A percentile compares a stretch with the other conserved stretches of the same genome.
Evolutionary conservation across 805 yeast genomes (phyloP).

Genomic region (Ogataea zsoltii): DNA sequence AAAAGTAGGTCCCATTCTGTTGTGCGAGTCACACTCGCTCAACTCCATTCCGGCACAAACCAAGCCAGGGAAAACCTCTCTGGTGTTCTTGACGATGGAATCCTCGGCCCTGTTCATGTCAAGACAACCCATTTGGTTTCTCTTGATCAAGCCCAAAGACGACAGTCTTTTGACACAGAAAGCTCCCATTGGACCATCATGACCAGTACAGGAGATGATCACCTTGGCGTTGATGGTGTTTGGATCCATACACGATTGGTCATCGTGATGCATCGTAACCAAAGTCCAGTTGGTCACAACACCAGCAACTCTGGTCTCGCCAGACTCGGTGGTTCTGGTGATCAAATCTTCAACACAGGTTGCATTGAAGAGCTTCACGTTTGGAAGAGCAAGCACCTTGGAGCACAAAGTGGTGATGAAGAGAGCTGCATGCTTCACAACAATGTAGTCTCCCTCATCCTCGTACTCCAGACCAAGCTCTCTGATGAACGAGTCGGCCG

Average conservation of each 20-base stretch:
- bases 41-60: slow-evolving; percentile 77
- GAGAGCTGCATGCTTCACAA: slow-evolving; percentile 77
- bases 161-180: slow-evolving; percentile 71
- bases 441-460: slow-evolving; percentile 79
- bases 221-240: slow-evolving; percentile 69
- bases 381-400: slow-evolving; percentile 68
- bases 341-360: slow-evolving; percentile 80
- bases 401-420: slow-evolving; percentile 72
- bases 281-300: slow-evolving; percentile 84
- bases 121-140: slow-evolving; percentile 72
- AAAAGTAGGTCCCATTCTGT: slow-evolving; percentile 84
- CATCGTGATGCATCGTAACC: slow-evolving; percentile 72
- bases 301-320: slow-evolving; percentile 69
- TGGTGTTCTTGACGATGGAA: slow-evolving; percentile 66
- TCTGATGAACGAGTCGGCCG: slow-evolving; percentile 67
- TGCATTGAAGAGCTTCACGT: slow-evolving; percentile 75
- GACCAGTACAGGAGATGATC: slow-evolving; percentile 74
- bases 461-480: slow-evolving; percentile 67
- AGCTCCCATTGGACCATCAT: slow-evolving; percentile 84
- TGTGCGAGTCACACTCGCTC: slow-evolving; percentile 73
- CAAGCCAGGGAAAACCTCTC: slow-evolving; percentile 65
- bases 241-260: slow-evolving; percentile 82
- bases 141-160: slow-evolving; percentile 45
- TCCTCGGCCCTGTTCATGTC: slow-evolving; percentile 81
- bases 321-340: slow-evolving; percentile 63